Base-by-base conservation (phyloP, 2,329 filamentous ascomycete genomes). In the Gnomoniopsis smithogilvyi region DNA sequence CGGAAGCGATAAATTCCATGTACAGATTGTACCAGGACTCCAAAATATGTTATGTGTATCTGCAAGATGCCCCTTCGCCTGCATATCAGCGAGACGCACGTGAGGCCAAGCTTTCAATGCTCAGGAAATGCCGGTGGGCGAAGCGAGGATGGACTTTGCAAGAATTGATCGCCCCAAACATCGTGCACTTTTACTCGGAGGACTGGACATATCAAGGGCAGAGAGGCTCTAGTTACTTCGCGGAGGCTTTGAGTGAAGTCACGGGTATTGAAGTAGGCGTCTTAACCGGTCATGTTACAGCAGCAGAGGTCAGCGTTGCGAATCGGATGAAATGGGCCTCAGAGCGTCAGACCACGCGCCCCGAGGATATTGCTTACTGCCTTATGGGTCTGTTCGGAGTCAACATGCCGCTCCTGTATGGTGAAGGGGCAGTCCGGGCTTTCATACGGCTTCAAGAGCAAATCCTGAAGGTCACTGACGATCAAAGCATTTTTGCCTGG, bases 281-380 rank as follows among this genome's bases (percentile, higher is more conserved):
- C 4, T 54, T 63, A 4, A 15, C n/a, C n/a, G n/a, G n/a, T n/a
- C n/a, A n/a, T n/a, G 45, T 15, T 34, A 47, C 1, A 57, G 53
- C 26, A 63, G 58, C 3, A 3, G 22, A 24, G 21, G 10, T 24
- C 26, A 6, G 11, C 11, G 54, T 67, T 12, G 64, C 64, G 1
- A 56, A 58, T 10, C 57, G 62, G 12, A 66, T 66, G 60, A 60
- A 56, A 10, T 67, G 64, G 64, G 63, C 64, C 0, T 34, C 62
- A 0, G 3, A 21, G 1, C 59, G 64, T 3, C 22, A 48, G 45
- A 66, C 65, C 1, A 58, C 54, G 12, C 59, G 64, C 6, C 14
- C 53, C 33, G 65, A 67, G 24, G 65, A 67, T 46, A n/a, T 22
- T 14, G 63, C 64, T 2, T 67, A 67, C 61, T 63, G 61, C 51